Percentiles rank a stretch among this genome's conserved stretches.
phyloP scores from a whole-genome alignment of 768 basidiomycete species.

The Phlegmacium glaucopus region DNA sequence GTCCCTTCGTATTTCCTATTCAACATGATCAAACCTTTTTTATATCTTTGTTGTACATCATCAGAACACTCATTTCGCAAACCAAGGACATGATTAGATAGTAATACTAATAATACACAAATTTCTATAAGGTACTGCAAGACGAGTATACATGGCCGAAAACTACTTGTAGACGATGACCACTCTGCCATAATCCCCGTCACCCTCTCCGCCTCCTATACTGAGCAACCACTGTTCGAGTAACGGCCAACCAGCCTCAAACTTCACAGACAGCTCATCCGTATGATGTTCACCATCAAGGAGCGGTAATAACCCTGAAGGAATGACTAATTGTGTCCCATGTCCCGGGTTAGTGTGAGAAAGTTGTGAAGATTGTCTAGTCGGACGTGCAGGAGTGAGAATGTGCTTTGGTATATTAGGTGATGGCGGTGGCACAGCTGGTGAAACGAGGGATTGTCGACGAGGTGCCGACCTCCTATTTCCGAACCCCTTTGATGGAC shows the following conservation, averaged over 20 bases:
- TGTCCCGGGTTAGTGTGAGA: slow-evolving; percentile 23
- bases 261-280: slow-evolving; percentile 83
- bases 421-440: slow-evolving; percentile 35
- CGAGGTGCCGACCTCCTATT: slow-evolving; percentile 30
- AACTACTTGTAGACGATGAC: slow-evolving; percentile 63
- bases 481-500: slow-evolving; percentile 16
- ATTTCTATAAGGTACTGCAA: not conserved
- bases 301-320: slow-evolving; percentile 52
- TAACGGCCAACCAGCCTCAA: slow-evolving; percentile 81
- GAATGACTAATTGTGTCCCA: slow-evolving; percentile 37
- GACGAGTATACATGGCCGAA: not conserved
- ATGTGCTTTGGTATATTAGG: slow-evolving; percentile 35
- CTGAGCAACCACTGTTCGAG: slow-evolving; percentile 68
- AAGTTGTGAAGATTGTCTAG: slow-evolving; percentile 37
- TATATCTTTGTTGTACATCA: not conserved
- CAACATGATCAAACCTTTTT: slow-evolving; percentile 11
- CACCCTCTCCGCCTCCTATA: slow-evolving; percentile 58
- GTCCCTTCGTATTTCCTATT: slow-evolving; percentile 60
- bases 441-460: slow-evolving; percentile 37
- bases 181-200: slow-evolving; percentile 71
- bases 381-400: slow-evolving; percentile 39
- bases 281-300: slow-evolving; percentile 91
- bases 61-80: not conserved
- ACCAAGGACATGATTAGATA: not conserved
- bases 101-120: no score